These are phyloP conservation scores for Cercospora sp. DNA, from an alignment of 2,329 filamentous ascomycete species.

Conservation along the genomic window DNA sequence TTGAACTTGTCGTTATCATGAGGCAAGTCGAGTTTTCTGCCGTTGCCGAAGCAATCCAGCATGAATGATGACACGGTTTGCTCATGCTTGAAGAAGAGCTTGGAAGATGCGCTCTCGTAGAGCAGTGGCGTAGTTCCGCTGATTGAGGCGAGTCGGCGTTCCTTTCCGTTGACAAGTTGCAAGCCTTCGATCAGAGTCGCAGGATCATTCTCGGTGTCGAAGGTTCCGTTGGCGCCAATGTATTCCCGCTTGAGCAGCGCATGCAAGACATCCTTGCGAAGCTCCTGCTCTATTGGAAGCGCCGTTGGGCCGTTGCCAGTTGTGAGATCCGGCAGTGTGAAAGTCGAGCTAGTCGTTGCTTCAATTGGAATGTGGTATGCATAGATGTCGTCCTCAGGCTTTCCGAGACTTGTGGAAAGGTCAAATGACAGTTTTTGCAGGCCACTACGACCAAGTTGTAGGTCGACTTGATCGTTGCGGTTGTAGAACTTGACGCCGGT, in stretches of 20 bases:
- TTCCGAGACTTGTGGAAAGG: background rate
- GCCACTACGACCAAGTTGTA: background rate
- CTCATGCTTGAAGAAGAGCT: constrained; percentile 9
- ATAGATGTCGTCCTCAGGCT: background rate
- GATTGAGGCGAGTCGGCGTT: constrained; percentile 1
- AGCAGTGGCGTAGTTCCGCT: background rate
- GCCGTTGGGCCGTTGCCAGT: background rate
- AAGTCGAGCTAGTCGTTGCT: background rate
- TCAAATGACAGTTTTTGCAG: background rate
- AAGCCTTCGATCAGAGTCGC: background rate
- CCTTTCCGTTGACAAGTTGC: constrained; percentile 1
- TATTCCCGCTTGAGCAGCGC: constrained; percentile 15
- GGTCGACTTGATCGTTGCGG: background rate
- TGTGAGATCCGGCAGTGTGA: background rate
- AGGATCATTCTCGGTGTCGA: constrained; percentile 5
- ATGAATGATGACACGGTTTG: constrained; percentile 18
- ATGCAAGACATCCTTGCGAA: constrained; percentile 7
- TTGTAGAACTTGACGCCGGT: background rate
- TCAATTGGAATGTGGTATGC: background rate
- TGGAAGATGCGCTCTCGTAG: constrained; percentile 6
- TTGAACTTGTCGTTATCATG: background rate
- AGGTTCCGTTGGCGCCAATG: constrained; percentile 12
- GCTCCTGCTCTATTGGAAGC: background rate
- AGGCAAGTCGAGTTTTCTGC: background rate
- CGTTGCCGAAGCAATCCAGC: background rate